These are phyloP conservation scores for Miamiensis avidus DNA, from an alignment of 169 alveolate genomes.

Conservation along the genomic window DNA sequence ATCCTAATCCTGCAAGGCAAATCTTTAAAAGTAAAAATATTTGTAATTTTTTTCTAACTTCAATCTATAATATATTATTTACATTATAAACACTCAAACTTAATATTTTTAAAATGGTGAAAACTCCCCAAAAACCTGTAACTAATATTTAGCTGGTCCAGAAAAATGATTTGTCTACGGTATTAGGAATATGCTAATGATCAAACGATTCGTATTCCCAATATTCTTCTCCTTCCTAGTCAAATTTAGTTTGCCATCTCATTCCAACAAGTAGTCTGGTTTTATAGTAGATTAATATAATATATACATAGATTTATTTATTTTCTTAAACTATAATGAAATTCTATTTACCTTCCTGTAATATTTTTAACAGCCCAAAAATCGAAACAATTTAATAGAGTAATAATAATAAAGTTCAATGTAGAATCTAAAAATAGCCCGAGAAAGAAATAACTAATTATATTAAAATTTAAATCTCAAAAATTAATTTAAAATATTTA, in stretches of 20 bases:
- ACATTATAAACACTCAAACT: slow-evolving; percentile 26
- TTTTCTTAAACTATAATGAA: neutral
- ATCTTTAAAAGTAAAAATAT: neutral
- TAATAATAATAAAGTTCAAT: slow-evolving; percentile 22
- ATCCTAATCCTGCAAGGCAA: neutral
- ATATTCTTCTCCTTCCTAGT: slow-evolving; percentile 76
- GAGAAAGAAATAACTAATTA: slow-evolving; percentile 13
- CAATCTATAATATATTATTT: neutral
- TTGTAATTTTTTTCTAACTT: neutral
- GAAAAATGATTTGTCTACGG: slow-evolving; percentile 32
- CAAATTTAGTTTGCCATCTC: slow-evolving; percentile 83
- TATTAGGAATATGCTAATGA: slow-evolving; percentile 34
- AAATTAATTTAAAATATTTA: too few relatives aligned
- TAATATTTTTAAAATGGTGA: slow-evolving; percentile 19
- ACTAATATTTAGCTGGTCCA: slow-evolving; percentile 32
- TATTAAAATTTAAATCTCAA: neutral
- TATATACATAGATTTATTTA: neutral
- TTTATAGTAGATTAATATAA: neutral
- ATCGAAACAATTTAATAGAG: slow-evolving; percentile 34
- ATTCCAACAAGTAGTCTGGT: slow-evolving; percentile 66
- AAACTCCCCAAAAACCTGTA: slow-evolving; percentile 26
- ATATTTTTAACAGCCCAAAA: slow-evolving; percentile 52
- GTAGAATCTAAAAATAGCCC: neutral
- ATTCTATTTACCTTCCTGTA: slow-evolving; percentile 44
- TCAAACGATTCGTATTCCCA: slow-evolving; percentile 79